phyloP scores from a whole-genome alignment of 2,329 filamentous ascomycete species.

The Fusarium stilboides region DNA sequence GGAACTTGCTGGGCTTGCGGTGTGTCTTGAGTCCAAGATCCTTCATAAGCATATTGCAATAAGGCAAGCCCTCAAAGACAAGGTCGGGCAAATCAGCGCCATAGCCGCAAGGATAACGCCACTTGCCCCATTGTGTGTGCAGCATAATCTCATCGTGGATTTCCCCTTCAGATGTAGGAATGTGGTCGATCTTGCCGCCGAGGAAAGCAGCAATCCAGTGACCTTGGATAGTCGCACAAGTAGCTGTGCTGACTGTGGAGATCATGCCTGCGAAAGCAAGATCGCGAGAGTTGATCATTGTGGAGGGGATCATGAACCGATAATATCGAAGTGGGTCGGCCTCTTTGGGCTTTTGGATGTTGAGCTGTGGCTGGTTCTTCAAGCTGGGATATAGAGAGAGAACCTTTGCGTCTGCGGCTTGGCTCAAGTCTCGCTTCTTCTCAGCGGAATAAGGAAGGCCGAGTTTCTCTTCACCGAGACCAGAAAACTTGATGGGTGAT shows the following conservation, averaged over 20 bases:
- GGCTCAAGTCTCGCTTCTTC: conserved; percentile 18
- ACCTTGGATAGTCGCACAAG: conserved; percentile 58
- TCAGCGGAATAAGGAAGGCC: conserved; percentile 32
- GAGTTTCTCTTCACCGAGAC: conserved; percentile 16
- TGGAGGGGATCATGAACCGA: conserved; percentile 48
- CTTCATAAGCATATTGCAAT: conserved; percentile 67
- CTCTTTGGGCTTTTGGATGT: conserved; percentile 33
- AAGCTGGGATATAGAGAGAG: conserved; percentile 40
- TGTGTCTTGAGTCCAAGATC: conserved; percentile 72
- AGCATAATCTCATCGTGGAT: conserved; percentile 71
- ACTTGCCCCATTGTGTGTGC: conserved; percentile 76
- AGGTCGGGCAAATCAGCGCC: conserved; percentile 76
- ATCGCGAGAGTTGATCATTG: conserved; percentile 40
- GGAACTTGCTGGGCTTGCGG: conserved; percentile 27
- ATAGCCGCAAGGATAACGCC: conserved; percentile 78
- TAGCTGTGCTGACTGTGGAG: conserved; percentile 53
- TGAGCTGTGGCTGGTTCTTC: conserved; percentile 41
- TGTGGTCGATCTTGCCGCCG: conserved; percentile 60
- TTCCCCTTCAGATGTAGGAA: conserved; percentile 53
- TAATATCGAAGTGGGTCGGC: conserved; percentile 47
- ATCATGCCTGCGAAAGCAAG: conserved; percentile 56
- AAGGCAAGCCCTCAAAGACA: conserved; percentile 81
- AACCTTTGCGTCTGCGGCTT: conserved; percentile 40
- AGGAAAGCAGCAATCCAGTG: conserved; percentile 74
- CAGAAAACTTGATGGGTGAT: conserved; percentile 60